Percentiles rank a stretch among this genome's conserved stretches.
phyloP scores from a whole-genome alignment of 805 yeast species.

The Metschnikowia gelsemii region DNA sequence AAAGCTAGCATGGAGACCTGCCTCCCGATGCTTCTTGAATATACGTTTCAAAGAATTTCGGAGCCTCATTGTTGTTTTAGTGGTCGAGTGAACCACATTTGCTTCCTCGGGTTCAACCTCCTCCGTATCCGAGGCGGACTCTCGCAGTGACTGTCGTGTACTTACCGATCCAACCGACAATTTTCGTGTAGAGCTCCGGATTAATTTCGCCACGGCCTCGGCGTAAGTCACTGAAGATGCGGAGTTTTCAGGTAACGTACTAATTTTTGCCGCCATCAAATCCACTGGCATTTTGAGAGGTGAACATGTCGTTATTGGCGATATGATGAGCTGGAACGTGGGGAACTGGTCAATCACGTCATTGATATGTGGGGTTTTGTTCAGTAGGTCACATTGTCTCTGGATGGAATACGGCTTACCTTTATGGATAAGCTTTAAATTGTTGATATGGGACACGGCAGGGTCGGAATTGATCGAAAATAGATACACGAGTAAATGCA shows the following conservation, averaged over 20 bases:
- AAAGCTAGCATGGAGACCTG: not conserved
- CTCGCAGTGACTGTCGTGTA: slow-evolving; percentile 14
- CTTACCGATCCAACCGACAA: slow-evolving; percentile 6
- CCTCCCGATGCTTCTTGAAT: slow-evolving; percentile 4
- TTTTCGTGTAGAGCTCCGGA: slow-evolving; percentile 14
- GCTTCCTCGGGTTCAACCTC: no score
- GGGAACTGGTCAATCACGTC: slow-evolving; percentile 10
- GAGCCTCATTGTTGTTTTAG: no score
- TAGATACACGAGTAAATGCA: slow-evolving; percentile 18
- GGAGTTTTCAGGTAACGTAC: not conserved
- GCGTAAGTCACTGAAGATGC: slow-evolving; percentile 18
- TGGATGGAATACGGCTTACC: slow-evolving; percentile 17
- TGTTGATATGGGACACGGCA: slow-evolving; percentile 8
- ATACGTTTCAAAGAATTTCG: slow-evolving; percentile 9
- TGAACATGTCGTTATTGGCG: slow-evolving; percentile 2
- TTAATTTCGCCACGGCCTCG: slow-evolving; percentile 17
- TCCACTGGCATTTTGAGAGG: slow-evolving; percentile 10
- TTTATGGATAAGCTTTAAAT: slow-evolving; percentile 18
- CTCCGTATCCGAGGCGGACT: slow-evolving; percentile 16
- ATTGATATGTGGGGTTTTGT: slow-evolving; percentile 8
- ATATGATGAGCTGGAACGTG: slow-evolving; percentile 18
- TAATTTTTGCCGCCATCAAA: slow-evolving; percentile 1
- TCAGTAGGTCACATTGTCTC: slow-evolving; percentile 10
- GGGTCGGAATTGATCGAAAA: slow-evolving; percentile 9
- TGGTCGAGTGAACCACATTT: not conserved